Evolutionary conservation across 1,284 basidiomycete genomes (phyloP), one percentile per base, ranked within the genome.

Genomic region (Coniophora puteana): DNA sequence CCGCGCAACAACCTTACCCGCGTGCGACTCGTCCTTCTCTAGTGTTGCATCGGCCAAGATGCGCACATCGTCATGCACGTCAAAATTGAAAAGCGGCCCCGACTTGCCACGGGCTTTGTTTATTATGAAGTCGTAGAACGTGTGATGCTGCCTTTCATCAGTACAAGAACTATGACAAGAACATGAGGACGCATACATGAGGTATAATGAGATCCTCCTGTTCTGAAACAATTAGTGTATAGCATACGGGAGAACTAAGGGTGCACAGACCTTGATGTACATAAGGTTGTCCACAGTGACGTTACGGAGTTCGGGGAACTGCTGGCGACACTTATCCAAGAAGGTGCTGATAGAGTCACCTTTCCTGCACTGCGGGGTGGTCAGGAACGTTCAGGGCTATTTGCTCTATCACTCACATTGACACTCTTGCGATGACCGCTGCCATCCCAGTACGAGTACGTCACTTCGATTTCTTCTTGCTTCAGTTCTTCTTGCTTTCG

Each of bases 21-120:
- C 96, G 58, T 99, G 96, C 7, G 91, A 94, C 67, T 99, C 96
- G 58, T 99, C 93, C 67, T 98, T 99, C 65, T 99, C 95, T 46
- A 88, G 81, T 0, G 92, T 91, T 1, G 95, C 95, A 58, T 99
- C 96, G 13, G 90, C 83, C n/a, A 98, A 72, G 48, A 99, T 64
- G 4, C 96, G 89, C 8, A 99, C 89, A 59, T 99, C 95, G 58
- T 99, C 95, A 63, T 99, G 95, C 6, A 98, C 96, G 62, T 99
- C 96, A 62, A 99, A 99, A 65, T 92, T 96, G 72, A 99, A 99
- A 40, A 99, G 66, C 1, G 95, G 95, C 0, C 95, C 96, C 0
- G 93, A 97, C 66, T 99, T 99, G 16, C 96, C 96, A 21, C 96
- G 83, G 4, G 95, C 93, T 68, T 97, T 97, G 76, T 97, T 96